A percentile compares a stretch with the other conserved stretches of the same genome.
Conservation (phyloP, 2,329 filamentous ascomycete species). For the Talaromyces sp. region DNA sequence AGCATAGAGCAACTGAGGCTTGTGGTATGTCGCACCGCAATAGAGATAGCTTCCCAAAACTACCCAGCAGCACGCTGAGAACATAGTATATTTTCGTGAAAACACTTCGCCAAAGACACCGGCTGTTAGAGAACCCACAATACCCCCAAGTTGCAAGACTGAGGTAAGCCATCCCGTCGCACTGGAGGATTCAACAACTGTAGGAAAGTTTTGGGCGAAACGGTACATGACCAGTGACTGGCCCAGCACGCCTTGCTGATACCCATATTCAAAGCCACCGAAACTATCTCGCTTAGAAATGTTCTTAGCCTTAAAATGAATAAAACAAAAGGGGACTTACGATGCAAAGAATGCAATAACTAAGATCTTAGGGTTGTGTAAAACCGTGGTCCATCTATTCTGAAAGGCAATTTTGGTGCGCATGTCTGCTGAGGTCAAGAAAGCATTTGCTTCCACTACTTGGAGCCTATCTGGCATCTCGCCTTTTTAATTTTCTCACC, state of each 20-base stretch:
- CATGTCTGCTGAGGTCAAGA: no score
- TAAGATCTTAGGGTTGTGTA: conserved; percentile 43
- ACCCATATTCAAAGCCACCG: conserved; percentile 47
- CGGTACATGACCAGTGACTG: conserved; percentile 48
- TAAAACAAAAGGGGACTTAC: conserved; percentile 11
- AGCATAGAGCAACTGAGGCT: conserved; percentile 15
- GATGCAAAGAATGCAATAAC: conserved; percentile 48
- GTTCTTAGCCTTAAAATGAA: neutral
- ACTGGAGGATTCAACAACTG: conserved; percentile 37
- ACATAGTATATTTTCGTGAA: conserved; percentile 48
- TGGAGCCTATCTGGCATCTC: no score
- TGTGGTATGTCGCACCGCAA: conserved; percentile 16
- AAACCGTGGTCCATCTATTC: no score
- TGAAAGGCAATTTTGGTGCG: no score
- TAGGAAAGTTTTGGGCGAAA: conserved; percentile 42
- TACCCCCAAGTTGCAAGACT: conserved; percentile 48
- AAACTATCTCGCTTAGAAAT: conserved; percentile 19
- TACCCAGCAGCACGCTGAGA: conserved; percentile 47
- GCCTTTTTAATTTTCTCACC: no score
- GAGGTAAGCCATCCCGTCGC: conserved; percentile 43
- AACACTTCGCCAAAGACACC: conserved; percentile 47
- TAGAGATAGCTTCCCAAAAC: conserved; percentile 37
- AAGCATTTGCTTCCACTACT: no score
- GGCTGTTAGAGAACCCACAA: conserved; percentile 37
- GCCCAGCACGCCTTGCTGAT: conserved; percentile 39